Conservation (phyloP, 208 protist species). For the Sergeia podlipaevii region DNA sequence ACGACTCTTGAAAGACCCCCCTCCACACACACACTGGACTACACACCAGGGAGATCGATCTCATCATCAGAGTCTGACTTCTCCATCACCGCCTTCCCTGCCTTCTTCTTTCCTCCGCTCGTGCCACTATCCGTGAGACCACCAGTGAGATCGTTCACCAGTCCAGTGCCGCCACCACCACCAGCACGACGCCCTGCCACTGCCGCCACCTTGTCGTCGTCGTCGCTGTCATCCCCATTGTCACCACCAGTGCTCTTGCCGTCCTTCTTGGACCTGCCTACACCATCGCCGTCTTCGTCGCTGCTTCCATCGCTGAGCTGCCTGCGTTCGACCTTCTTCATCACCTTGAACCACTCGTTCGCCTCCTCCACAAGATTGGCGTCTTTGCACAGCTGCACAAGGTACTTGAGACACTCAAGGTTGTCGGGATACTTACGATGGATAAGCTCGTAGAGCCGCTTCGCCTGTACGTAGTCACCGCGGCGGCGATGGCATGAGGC, state of each 20-base stretch:
- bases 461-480: constrained; percentile 89
- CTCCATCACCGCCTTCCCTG: constrained; percentile 23
- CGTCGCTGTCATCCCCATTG: constrained; percentile 16
- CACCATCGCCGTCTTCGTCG: constrained; percentile 22
- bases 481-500: constrained; percentile 94
- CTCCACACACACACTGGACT: constrained; percentile 7
- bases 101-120: constrained; percentile 13
- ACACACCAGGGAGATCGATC: constrained; percentile 75
- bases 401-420: constrained; percentile 93
- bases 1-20: background rate
- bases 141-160: constrained; percentile 21
- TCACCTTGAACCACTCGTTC: constrained; percentile 86
- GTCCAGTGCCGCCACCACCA: constrained; percentile 11
- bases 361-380: constrained; percentile 85
- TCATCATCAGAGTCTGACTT: constrained; percentile 63
- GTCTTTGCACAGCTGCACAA: constrained; percentile 94
- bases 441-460: constrained; percentile 92
- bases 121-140: constrained; percentile 40
- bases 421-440: constrained; percentile 93
- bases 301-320: constrained; percentile 37
- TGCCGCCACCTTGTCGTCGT: constrained; percentile 13
- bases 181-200: constrained; percentile 17
- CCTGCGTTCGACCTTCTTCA: constrained; percentile 79
- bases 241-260: too few relatives aligned
- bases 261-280: background rate